Percentiles rank a stretch among this genome's conserved stretches.
These are phyloP conservation scores for Apophysomyces variabilis DNA, from an alignment of 371 early-diverging fungal genomes.

Conservation along the genomic window DNA sequence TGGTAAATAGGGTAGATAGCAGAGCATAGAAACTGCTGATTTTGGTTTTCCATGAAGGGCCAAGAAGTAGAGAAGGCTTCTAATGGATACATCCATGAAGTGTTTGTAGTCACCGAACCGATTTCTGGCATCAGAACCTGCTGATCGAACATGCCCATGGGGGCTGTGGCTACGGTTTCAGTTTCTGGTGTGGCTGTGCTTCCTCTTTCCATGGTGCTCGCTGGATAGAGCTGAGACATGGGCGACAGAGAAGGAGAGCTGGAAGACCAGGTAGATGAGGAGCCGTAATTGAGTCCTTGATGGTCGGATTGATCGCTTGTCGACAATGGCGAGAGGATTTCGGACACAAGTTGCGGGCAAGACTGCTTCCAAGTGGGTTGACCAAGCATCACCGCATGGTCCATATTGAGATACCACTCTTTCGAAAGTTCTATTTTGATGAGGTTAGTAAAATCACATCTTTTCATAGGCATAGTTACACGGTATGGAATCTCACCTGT, in stretches of 20 bases:
- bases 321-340: constrained; percentile 1
- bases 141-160: too few species aligned
- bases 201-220: background rate
- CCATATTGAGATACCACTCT: background rate
- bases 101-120: too few species aligned
- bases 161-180: background rate
- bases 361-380: background rate
- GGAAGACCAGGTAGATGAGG: background rate
- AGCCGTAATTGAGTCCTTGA: background rate
- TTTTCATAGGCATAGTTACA: background rate
- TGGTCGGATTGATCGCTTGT: constrained; percentile 1
- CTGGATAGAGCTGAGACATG: background rate
- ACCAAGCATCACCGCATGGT: background rate
- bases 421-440: background rate
- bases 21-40: too few species aligned
- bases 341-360: background rate
- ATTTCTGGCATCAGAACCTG: too few species aligned
- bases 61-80: too few species aligned
- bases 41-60: too few species aligned
- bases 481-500: background rate
- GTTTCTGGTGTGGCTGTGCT: background rate
- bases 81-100: background rate
- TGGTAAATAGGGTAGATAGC: too few species aligned
- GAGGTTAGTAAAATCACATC: background rate
- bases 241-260: background rate